These are phyloP conservation scores for Aspergillus piperis DNA, from an alignment of 2,329 filamentous ascomycete species.

Conservation along the genomic window DNA sequence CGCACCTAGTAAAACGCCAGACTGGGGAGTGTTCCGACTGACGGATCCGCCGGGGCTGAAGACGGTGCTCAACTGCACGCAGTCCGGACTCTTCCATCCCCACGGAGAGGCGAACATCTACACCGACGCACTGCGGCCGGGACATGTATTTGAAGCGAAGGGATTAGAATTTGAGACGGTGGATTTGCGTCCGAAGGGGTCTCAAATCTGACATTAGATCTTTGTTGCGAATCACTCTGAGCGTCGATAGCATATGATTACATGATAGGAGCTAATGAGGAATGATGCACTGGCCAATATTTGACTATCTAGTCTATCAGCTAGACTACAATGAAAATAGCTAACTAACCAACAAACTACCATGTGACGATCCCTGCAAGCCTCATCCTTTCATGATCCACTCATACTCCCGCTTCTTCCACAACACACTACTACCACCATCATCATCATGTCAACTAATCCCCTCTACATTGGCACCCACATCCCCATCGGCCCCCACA, in stretches of 20 bases:
- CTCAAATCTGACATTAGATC: conserved; percentile 6
- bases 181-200: conserved; percentile 53
- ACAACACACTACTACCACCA: background rate
- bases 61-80: conserved; percentile 76
- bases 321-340: background rate
- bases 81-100: conserved; percentile 81
- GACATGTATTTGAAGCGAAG: conserved; percentile 69
- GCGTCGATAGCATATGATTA: background rate
- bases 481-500: background rate
- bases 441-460: background rate
- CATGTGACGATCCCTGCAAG: background rate
- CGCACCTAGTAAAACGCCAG: conserved; percentile 72
- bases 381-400: too few species aligned
- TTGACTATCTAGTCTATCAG: background rate
- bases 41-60: conserved; percentile 90
- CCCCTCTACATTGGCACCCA: background rate
- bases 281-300: background rate
- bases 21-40: conserved; percentile 87
- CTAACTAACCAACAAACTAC: too few species aligned
- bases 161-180: conserved; percentile 68
- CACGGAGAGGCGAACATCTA: conserved; percentile 72
- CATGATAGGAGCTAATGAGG: background rate
- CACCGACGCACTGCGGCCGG: conserved; percentile 69
- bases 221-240: background rate
- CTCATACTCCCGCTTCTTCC: background rate